Base-by-base conservation (phyloP, 805 yeast genomes). In the Vanderwaltozyma verrucispora region DNA sequence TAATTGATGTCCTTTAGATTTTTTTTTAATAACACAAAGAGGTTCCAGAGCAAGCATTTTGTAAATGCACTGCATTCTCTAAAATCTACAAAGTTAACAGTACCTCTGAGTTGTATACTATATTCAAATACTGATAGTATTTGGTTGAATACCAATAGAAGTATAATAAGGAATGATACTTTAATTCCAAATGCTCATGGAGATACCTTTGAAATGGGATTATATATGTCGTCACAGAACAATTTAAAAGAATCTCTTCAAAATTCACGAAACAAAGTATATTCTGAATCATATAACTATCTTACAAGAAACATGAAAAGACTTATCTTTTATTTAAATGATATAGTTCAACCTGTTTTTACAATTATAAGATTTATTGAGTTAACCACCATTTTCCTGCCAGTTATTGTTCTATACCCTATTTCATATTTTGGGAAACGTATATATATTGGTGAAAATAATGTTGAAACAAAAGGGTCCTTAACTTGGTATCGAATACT, bases 281-380 rank as follows among this genome's bases (percentile, higher is more conserved):
- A 48, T n/a, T 42, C 39, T 40, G 31, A 38, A 10, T 43, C 49
- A 17, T 36, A 36, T 3, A 54, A 42, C 3, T 34, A 42, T 4
- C 8, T 47, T 4, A 32, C 53, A 0, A 48, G 74, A 12, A 43
- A 61, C 2, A 13, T 33, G 3, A 9, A 31, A 16, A 15, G 12
- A 15, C 5, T 26, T 8, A 3, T 64, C 42, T 79, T 65, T 45
- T 50, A 60, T 8, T 17, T 75, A 1, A 53, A 61, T 1, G 87
- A 80, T 50, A 15, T 83, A 0, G 53, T 74, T 35, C 92, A 84
- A 43, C 95, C 96, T 1, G 19, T 79, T 2, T 63, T 74, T 2
- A 85, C 94, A 0, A 47, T 78, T 27, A 63, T 74, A 0, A 65
- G 98, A 29, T 82, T 88, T 48, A 27, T 79, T 6, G 84, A 87